These are phyloP conservation scores for Russula vinacea DNA, from an alignment of 768 basidiomycete species.

Conservation along the genomic window DNA sequence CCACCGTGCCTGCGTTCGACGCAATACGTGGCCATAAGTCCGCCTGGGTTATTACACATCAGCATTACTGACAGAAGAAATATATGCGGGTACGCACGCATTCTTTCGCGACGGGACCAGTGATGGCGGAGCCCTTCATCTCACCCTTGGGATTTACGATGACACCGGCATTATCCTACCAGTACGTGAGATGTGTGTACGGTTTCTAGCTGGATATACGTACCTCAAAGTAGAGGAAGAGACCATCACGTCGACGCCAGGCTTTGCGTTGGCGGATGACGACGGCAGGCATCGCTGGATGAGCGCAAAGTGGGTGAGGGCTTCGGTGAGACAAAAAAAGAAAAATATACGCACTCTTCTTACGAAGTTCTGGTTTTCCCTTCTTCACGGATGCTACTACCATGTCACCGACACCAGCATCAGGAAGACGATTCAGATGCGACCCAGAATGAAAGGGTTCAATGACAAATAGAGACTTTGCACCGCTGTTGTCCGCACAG, in stretches of 20 bases:
- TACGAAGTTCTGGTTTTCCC: slow-evolving; percentile 98
- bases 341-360: slow-evolving; percentile 78
- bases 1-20: slow-evolving; percentile 97
- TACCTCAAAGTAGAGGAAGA: slow-evolving; percentile 98
- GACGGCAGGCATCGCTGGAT: slow-evolving; percentile 92
- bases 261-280: slow-evolving; percentile 97
- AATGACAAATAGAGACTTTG: slow-evolving; percentile 92
- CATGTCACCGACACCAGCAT: slow-evolving; percentile 94
- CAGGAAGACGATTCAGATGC: slow-evolving; percentile 94
- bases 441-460: slow-evolving; percentile 95
- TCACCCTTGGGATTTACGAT: slow-evolving; percentile 99
- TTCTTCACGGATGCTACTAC: slow-evolving; percentile 98
- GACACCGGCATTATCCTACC: slow-evolving; percentile 89
- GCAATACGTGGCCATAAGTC: slow-evolving; percentile 99
- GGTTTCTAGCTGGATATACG: slow-evolving; percentile 28
- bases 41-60: slow-evolving; percentile 48
- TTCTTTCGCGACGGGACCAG: slow-evolving; percentile 98
- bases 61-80: slow-evolving; percentile 8
- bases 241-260: slow-evolving; percentile 97
- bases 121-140: slow-evolving; percentile 99
- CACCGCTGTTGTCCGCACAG: slow-evolving; percentile 99
- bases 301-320: slow-evolving; percentile 7
- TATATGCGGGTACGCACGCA: slow-evolving; percentile 58
- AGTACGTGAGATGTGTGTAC: neutral
- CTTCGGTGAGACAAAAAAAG: neutral